Evolutionary conservation across 2,329 filamentous ascomycete species (phyloP).

Genomic region (Trichoderma simmonsii): DNA sequence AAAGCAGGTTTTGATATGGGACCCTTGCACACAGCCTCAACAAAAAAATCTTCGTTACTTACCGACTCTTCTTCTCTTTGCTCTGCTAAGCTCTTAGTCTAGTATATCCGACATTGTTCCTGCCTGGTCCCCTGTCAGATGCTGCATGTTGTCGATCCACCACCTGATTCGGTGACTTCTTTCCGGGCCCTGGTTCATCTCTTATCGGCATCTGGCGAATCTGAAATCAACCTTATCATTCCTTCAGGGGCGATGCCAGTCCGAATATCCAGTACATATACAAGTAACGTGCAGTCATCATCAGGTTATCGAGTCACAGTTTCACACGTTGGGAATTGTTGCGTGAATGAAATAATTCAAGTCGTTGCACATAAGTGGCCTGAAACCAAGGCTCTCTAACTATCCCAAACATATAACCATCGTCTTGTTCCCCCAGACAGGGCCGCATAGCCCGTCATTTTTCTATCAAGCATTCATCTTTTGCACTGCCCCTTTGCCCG

Average conservation of each 20-base stretch:
- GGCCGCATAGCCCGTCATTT: not conserved
- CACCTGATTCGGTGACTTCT: not conserved
- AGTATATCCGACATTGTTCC: not conserved
- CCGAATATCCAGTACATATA: not conserved
- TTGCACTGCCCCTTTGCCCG: not conserved
- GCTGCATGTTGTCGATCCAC: not conserved
- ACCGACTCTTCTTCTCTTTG: not conserved
- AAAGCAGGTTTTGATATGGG: not conserved
- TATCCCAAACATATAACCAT: not conserved
- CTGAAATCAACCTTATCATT: not conserved
- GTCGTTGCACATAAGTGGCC: slow-evolving; percentile 11
- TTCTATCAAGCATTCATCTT: not conserved
- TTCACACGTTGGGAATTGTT: not conserved
- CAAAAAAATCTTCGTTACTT: not conserved
- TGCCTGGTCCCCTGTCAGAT: not conserved
- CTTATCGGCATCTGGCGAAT: not conserved
- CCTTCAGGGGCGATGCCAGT: not conserved
- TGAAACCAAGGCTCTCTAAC: not conserved
- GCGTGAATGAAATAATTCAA: not conserved
- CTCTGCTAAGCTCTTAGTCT: not conserved
- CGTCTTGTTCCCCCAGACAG: not conserved
- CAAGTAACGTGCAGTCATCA: not conserved
- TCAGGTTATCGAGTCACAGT: not conserved
- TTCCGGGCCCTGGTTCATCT: not conserved
- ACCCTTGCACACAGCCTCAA: not conserved